Percentiles rank a stretch among this genome's conserved stretches.
These are phyloP conservation scores for Peronospora tabacina DNA, from an alignment of 352 stramenopile species.

Conservation along the genomic window DNA sequence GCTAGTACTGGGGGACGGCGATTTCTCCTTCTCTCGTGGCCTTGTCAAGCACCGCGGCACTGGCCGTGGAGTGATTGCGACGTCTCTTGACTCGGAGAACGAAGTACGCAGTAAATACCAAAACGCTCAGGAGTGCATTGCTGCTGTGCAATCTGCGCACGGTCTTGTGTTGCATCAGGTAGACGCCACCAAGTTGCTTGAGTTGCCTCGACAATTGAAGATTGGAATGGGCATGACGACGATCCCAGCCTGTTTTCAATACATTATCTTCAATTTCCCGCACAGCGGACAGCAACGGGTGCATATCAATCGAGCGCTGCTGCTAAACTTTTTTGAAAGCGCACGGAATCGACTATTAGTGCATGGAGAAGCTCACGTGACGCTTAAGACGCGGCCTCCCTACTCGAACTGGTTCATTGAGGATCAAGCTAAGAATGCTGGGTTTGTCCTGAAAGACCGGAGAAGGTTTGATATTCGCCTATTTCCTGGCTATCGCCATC, in stretches of 20 bases:
- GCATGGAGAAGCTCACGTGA: conserved; percentile 71
- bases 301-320: conserved; percentile 75
- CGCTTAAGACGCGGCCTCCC: conserved; percentile 76
- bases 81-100: conserved; percentile 68
- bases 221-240: conserved; percentile 12
- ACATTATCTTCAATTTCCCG: conserved; percentile 87
- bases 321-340: conserved; percentile 83
- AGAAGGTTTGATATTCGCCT: conserved; percentile 59
- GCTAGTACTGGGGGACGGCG: conserved; percentile 73
- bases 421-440: conserved; percentile 59
- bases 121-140: conserved; percentile 67
- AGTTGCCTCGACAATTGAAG: conserved; percentile 33
- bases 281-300: conserved; percentile 84
- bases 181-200: conserved; percentile 72
- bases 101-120: conserved; percentile 67
- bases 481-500: conserved; percentile 83
- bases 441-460: conserved; percentile 73
- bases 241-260: conserved; percentile 59
- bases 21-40: conserved; percentile 77
- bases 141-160: conserved; percentile 31
- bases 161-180: conserved; percentile 65
- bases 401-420: conserved; percentile 87
- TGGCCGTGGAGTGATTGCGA: conserved; percentile 52
- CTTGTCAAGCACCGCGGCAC: conserved; percentile 56
- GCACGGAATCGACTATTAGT: conserved; percentile 48